phyloP scores from a whole-genome alignment of 495 filamentous ascomycete genomes.

The Extremus antarcticus region DNA sequence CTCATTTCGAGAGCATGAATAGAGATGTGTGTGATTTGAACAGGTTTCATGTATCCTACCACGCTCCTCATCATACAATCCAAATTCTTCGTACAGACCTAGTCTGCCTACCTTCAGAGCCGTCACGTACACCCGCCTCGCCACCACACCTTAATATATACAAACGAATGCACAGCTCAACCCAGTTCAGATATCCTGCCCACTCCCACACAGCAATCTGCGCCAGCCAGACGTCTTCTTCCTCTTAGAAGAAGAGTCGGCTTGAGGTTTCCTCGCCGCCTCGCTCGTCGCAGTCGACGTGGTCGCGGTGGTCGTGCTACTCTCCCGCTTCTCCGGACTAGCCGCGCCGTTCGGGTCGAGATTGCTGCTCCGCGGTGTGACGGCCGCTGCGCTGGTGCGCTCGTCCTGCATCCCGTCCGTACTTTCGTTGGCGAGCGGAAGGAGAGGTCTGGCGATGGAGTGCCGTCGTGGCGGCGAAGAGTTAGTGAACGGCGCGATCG shows the following conservation, averaged over 20 bases:
- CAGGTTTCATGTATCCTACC: no score
- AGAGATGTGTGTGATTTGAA: no score
- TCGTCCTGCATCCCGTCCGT: neutral
- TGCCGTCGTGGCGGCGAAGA: neutral
- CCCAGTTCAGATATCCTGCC: no score
- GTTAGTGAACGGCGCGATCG: neutral
- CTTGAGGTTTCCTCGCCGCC: neutral
- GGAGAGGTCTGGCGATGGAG: neutral
- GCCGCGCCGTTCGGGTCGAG: neutral
- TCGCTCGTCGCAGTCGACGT: neutral
- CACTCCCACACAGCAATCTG: slow-evolving; percentile 8
- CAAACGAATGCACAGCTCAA: no score
- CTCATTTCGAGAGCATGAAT: no score
- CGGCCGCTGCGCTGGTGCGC: neutral
- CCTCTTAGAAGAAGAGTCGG: neutral
- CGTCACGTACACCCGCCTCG: no score
- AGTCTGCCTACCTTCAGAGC: no score
- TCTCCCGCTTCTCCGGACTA: neutral
- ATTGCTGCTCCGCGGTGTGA: neutral
- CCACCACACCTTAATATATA: no score
- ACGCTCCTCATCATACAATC: no score
- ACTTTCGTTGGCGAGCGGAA: neutral
- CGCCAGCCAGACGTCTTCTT: slow-evolving; percentile 9
- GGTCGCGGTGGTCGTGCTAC: neutral
- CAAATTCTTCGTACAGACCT: no score